Evolutionary conservation across 768 basidiomycete genomes (phyloP), one percentile per base, ranked within the genome.

Genomic region (Gelatoporia subvermispora): DNA sequence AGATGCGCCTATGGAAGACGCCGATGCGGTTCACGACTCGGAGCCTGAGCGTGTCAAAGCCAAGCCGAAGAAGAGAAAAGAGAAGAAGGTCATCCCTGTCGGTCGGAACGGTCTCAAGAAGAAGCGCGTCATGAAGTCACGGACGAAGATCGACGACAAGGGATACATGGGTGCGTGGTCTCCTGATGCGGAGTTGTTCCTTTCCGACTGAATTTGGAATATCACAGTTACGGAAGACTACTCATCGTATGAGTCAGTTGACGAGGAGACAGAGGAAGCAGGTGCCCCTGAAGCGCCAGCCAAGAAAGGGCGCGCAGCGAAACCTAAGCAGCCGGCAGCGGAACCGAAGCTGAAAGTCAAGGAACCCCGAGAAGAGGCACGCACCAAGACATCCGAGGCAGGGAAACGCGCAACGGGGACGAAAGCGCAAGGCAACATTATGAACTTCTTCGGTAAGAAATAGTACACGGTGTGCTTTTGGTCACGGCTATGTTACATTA

Each of bases 91-190:
- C 3, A 61, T 81, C n/a, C 90, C 88, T 1, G 66, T 88, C n/a
- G 88, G 89, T 0, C 68, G 69, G 35, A 93, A 91, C 51, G 89
- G 89, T 4, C 59, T 89, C 48, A 88, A 78, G 73, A 92, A 91
- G 69, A 76, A 72, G 56, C 74, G 80, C 8, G 71, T 88, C 2
- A 59, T 78, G 20, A 88, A 82, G 58, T 81, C 76, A 37, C 72
- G 77, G 52, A 75, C 60, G 53, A 72, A 60, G 15, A 65, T 73
- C 21, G 84, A 85, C 52, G 78, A 70, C 0, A 83, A 86, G 63
- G 89, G 90, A 8, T 90, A 88, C 53, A 82, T 78, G 66, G 76
- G 88, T 89, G 60, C 46, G 77, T 68, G 15, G 35, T 45, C 42
- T 4, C 18, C 21, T 17, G 8, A 15, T 17, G 9, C 25, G n/a